These are phyloP conservation scores for Citrus inodora DNA, from an alignment of 345 rosid species.

Conservation along the genomic window DNA sequence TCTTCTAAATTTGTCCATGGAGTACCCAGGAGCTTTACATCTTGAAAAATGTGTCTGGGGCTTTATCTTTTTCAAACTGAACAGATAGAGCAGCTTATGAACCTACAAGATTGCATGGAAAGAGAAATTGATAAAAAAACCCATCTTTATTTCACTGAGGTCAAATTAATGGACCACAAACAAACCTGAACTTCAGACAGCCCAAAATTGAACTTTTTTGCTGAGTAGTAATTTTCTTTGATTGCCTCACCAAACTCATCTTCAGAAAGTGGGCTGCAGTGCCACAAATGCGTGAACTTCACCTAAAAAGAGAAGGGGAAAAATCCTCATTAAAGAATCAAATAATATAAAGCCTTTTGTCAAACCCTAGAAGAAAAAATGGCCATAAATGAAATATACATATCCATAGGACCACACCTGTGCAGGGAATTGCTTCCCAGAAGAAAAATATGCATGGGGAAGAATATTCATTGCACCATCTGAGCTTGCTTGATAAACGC, in stretches of 20 bases:
- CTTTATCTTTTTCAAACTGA: slow-evolving; percentile 35
- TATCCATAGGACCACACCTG: slow-evolving; percentile 40
- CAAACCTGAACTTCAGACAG: slow-evolving; percentile 64
- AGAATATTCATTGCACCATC: slow-evolving; percentile 59
- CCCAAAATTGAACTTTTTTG: slow-evolving; percentile 68
- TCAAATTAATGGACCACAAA: not conserved
- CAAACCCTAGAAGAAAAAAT: too few relatives aligned
- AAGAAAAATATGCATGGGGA: slow-evolving; percentile 46
- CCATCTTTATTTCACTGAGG: not conserved
- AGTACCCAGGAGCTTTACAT: slow-evolving; percentile 12
- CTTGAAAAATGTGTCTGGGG: slow-evolving; percentile 3
- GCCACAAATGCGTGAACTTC: slow-evolving; percentile 43
- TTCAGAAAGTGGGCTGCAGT: slow-evolving; percentile 58
- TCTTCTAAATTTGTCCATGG: slow-evolving; percentile 16
- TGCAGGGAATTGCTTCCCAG: slow-evolving; percentile 72
- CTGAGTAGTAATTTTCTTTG: slow-evolving; percentile 52
- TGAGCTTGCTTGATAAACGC: slow-evolving; percentile 60
- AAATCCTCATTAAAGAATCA: not conserved
- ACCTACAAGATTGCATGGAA: slow-evolving; percentile 30
- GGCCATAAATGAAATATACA: too few relatives aligned
- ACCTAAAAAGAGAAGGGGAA: slow-evolving; percentile 36
- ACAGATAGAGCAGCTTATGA: slow-evolving; percentile 36
- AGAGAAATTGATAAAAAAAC: not conserved
- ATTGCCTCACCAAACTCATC: slow-evolving; percentile 54
- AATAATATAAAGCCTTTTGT: not conserved